Evolutionary conservation across 1,139 yeast species (phyloP).

Genomic region (Sugiyamaella neomexicana): DNA sequence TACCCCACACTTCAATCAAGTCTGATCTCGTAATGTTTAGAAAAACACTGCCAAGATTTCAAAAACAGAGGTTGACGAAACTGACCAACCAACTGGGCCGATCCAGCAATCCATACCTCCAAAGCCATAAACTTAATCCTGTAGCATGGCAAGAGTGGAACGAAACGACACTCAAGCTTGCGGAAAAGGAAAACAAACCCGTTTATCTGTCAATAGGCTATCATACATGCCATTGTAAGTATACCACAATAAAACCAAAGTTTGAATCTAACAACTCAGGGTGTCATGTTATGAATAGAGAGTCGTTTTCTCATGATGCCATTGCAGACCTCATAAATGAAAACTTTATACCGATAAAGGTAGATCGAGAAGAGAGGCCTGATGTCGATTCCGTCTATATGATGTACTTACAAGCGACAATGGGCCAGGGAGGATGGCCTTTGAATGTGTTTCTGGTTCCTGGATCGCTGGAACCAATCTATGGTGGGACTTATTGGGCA

Average conservation of each 20-base stretch:
- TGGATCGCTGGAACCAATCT: slow-evolving; percentile 40
- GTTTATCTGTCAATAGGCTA: slow-evolving; percentile 43
- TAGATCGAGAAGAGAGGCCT: slow-evolving; percentile 44
- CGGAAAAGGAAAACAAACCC: slow-evolving; percentile 38
- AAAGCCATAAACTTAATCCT: slow-evolving; percentile 33
- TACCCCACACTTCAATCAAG: neutral
- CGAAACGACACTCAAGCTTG: slow-evolving; percentile 37
- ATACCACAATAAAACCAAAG: too few relatives aligned
- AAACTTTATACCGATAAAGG: slow-evolving; percentile 41
- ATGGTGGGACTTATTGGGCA: slow-evolving; percentile 45
- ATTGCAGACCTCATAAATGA: slow-evolving; percentile 39
- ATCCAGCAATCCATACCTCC: slow-evolving; percentile 36
- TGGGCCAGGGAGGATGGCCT: slow-evolving; percentile 48
- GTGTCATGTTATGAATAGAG: slow-evolving; percentile 45
- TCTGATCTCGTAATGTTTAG: slow-evolving; percentile 14
- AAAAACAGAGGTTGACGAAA: slow-evolving; percentile 9
- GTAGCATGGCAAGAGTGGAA: slow-evolving; percentile 46
- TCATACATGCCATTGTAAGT: slow-evolving; percentile 41
- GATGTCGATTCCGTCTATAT: slow-evolving; percentile 43
- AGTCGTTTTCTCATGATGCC: slow-evolving; percentile 36
- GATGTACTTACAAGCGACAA: slow-evolving; percentile 43
- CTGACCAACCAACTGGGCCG: slow-evolving; percentile 31
- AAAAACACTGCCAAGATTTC: slow-evolving; percentile 16
- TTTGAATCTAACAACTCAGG: slow-evolving; percentile 13
- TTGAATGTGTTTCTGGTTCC: slow-evolving; percentile 43